phyloP scores from a whole-genome alignment of 148 eudicot species.

The Euryodendron excelsum region DNA sequence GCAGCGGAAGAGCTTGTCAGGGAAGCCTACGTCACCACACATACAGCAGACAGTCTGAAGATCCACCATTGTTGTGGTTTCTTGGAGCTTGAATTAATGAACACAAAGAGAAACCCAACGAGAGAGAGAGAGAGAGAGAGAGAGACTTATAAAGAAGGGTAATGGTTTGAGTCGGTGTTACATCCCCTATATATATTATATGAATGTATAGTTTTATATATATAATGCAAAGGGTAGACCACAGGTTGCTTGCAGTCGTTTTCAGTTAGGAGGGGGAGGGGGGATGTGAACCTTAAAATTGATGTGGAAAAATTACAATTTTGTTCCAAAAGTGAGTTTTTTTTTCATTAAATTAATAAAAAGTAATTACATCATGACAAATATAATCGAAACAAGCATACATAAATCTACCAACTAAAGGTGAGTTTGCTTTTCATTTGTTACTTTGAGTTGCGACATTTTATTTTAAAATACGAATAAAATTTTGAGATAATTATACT shows the following conservation, averaged over 20 bases:
- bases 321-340: conserved; percentile 4
- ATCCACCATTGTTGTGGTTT: conserved; percentile 43
- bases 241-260: conserved; percentile 56
- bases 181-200: background rate
- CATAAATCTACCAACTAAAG: no score
- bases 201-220: conserved; percentile 6
- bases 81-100: background rate
- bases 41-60: conserved; percentile 51
- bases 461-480: no score
- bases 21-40: conserved; percentile 69
- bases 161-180: conserved; percentile 27
- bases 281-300: conserved; percentile 26
- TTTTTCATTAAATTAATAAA: no score
- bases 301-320: conserved; percentile 15
- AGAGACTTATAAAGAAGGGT: conserved; percentile 13
- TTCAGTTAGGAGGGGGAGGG: conserved; percentile 32
- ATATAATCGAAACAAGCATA: no score
- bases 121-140: background rate
- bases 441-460: no score
- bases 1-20: conserved; percentile 72
- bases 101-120: background rate
- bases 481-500: no score
- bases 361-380: no score
- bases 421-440: no score
- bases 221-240: conserved; percentile 31